phyloP scores from a whole-genome alignment of 805 yeast genomes.

The Jamesozyma piceae region DNA sequence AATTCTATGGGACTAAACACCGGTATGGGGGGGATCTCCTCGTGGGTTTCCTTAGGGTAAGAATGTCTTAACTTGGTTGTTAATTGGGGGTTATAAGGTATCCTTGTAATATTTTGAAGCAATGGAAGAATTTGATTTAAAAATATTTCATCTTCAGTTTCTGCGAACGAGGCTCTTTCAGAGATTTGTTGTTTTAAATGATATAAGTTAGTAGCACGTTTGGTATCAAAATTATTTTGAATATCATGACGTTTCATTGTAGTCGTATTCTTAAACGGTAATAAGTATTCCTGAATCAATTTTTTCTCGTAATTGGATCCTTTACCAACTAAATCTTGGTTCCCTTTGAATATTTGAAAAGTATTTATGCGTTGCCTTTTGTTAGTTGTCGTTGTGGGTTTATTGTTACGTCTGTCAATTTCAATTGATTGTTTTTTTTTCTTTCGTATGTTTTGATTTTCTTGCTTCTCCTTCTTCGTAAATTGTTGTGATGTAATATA shows the following conservation, averaged over 20 bases:
- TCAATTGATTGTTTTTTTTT: background rate
- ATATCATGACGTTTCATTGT: conserved; percentile 21
- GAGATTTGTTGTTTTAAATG: background rate
- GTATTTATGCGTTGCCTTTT: background rate
- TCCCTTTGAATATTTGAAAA: conserved; percentile 2
- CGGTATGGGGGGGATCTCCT: conserved; percentile 33
- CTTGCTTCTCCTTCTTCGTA: background rate
- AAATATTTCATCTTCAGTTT: conserved; percentile 6
- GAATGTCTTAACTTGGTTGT: background rate
- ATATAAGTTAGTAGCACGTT: conserved; percentile 6
- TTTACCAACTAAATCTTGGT: conserved; percentile 20
- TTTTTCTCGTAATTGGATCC: conserved; percentile 27
- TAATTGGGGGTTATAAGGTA: conserved; percentile 6
- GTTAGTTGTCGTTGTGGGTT: background rate
- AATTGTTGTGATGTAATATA: background rate
- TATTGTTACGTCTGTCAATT: background rate
- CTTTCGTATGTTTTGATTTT: background rate
- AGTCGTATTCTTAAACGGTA: conserved; percentile 19
- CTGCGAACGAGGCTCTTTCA: background rate
- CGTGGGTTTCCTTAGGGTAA: conserved; percentile 16
- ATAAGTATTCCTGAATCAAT: conserved; percentile 21
- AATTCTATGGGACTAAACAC: conserved; percentile 12
- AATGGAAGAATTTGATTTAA: conserved; percentile 19
- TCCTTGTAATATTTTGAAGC: conserved; percentile 15
- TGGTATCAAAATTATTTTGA: conserved; percentile 14